Conservation (phyloP, 148 eudicot genomes). For the Spergularia marina region DNA sequence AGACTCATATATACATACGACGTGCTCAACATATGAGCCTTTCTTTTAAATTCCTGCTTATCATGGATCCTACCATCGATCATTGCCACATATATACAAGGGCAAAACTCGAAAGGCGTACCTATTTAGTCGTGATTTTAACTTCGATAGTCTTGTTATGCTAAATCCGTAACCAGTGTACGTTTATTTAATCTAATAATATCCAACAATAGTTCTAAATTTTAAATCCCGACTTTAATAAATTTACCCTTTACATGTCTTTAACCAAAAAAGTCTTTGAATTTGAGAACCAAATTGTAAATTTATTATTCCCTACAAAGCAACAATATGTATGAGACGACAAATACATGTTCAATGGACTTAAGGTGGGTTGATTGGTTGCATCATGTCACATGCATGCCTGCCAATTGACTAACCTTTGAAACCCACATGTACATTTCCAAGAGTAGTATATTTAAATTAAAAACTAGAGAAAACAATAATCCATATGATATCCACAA, state of each 20-base stretch:
- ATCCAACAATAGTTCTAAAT: too few species aligned
- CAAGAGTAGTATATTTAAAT: neutral
- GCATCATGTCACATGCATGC: constrained; percentile 24
- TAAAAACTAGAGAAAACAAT: too few species aligned
- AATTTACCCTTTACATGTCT: neutral
- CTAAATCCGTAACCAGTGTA: too few species aligned
- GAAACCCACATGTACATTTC: neutral
- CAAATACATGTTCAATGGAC: constrained; percentile 23
- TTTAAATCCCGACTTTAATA: too few species aligned
- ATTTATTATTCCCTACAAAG: neutral
- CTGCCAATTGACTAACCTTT: neutral
- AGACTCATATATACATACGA: neutral
- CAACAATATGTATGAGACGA: constrained; percentile 10
- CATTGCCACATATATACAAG: neutral
- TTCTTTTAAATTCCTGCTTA: neutral
- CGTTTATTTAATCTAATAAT: too few species aligned
- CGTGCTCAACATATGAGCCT: neutral
- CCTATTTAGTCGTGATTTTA: too few species aligned
- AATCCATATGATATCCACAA: neutral
- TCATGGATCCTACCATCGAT: constrained; percentile 3
- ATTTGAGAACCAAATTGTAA: neutral
- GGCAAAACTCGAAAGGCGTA: too few species aligned
- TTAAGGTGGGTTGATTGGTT: constrained; percentile 12
- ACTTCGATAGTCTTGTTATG: too few species aligned
- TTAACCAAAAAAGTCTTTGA: neutral